A percentile compares a stretch with the other conserved stretches of the same genome.
These are phyloP conservation scores for Parafenestella ontariensis DNA, from an alignment of 2,329 filamentous ascomycete genomes.

Conservation along the genomic window DNA sequence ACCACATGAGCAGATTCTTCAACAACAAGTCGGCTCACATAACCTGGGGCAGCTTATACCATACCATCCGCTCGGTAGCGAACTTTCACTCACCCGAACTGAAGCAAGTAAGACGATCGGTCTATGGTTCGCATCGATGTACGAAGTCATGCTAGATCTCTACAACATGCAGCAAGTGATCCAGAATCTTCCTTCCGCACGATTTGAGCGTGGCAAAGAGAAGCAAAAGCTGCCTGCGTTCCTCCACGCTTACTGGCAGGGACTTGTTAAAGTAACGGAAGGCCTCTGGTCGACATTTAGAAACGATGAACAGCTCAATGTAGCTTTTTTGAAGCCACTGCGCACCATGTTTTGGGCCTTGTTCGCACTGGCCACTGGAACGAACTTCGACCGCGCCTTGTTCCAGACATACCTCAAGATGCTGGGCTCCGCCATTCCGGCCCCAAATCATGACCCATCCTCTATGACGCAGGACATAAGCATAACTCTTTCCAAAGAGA, in stretches of 20 bases:
- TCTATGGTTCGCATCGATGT: conserved; percentile 32
- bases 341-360: conserved; percentile 58
- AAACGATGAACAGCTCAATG: conserved; percentile 14
- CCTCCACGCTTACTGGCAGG: conserved; percentile 34
- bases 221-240: conserved; percentile 44
- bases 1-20: conserved; percentile 13
- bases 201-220: conserved; percentile 46
- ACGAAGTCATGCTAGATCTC: conserved; percentile 38
- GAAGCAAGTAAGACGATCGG: conserved; percentile 6
- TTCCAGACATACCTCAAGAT: conserved; percentile 62
- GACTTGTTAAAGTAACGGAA: conserved; percentile 24
- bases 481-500: conserved; percentile 32
- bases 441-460: conserved; percentile 3
- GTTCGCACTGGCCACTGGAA: conserved; percentile 50
- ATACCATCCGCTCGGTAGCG: conserved; percentile 57
- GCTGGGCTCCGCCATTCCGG: conserved; percentile 25
- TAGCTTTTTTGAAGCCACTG: conserved; percentile 33
- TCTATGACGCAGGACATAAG: conserved; percentile 36
- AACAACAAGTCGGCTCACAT: conserved; percentile 8
- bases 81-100: conserved; percentile 46
- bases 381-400: conserved; percentile 58
- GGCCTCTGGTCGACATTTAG: conserved; percentile 16
- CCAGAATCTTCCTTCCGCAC: conserved; percentile 32
- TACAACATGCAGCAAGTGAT: conserved; percentile 42
- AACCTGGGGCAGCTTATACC: conserved; percentile 33